Conservation (phyloP, 305 asterid genomes). For the Andrographis paniculata region DNA sequence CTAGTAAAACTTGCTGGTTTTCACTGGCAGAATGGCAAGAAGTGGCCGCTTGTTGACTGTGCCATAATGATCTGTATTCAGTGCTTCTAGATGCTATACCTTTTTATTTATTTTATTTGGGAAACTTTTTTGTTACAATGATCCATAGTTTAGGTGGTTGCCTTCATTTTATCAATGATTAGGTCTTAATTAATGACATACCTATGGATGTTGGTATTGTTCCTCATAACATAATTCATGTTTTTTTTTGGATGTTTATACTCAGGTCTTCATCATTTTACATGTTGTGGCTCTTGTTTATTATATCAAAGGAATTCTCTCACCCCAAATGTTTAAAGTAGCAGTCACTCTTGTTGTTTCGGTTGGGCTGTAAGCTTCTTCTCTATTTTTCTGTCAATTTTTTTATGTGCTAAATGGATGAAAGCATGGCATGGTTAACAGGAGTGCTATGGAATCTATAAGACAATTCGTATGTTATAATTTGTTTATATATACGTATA, state of each 20-base stretch:
- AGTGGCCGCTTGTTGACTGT: too few species aligned
- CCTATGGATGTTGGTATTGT: constrained; percentile 1
- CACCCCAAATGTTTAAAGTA: constrained; percentile 78
- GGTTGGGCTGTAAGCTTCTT: constrained; percentile 55
- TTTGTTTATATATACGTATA: too few species aligned
- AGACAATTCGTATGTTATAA: background rate
- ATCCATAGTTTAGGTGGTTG: constrained; percentile 11
- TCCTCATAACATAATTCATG: background rate
- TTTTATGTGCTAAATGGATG: constrained; percentile 1
- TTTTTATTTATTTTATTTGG: too few species aligned
- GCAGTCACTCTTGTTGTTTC: constrained; percentile 74
- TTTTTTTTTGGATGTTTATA: constrained; percentile 13
- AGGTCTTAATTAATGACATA: background rate
- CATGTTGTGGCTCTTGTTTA: constrained; percentile 76
- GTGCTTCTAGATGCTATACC: background rate
- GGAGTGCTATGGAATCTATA: background rate
- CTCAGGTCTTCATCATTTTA: constrained; percentile 64
- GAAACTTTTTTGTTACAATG: constrained; percentile 6
- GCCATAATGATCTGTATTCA: background rate
- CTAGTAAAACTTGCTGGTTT: too few species aligned
- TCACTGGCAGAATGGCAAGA: too few species aligned
- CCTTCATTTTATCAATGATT: constrained; percentile 4
- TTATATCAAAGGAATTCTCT: constrained; percentile 64
- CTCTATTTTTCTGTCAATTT: constrained; percentile 1
- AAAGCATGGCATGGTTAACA: constrained; percentile 6